Evolutionary conservation across 1,284 basidiomycete genomes (phyloP).

Genomic region (Marasmius tenuissimus): DNA sequence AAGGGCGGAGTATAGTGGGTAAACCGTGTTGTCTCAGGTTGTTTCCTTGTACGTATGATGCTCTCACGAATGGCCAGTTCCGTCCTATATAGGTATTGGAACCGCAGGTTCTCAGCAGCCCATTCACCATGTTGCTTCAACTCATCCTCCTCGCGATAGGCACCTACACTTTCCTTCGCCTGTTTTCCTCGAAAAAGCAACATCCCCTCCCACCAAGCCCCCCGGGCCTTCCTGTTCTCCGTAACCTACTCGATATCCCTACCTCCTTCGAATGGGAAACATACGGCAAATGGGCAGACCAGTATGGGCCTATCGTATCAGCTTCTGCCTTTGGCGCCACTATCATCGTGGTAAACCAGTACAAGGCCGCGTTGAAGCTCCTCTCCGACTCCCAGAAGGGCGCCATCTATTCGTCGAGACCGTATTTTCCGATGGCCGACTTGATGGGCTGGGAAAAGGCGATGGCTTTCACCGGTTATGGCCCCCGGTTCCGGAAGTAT

Average conservation of each 20-base stretch:
- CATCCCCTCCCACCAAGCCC: slow-evolving; percentile 17
- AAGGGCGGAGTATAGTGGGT: too few relatives aligned
- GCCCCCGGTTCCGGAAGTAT: slow-evolving; percentile 7
- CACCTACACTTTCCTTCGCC: background rate
- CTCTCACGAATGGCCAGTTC: background rate
- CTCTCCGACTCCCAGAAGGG: background rate
- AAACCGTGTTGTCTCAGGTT: too few relatives aligned
- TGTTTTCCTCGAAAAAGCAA: background rate
- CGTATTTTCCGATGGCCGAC: slow-evolving; percentile 7
- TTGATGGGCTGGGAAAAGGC: slow-evolving; percentile 11
- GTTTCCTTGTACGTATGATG: too few relatives aligned
- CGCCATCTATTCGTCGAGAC: slow-evolving; percentile 5
- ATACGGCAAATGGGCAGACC: slow-evolving; percentile 6
- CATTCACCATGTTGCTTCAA: background rate
- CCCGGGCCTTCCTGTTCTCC: slow-evolving; percentile 11
- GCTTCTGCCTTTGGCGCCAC: slow-evolving; percentile 8
- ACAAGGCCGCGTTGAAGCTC: slow-evolving; percentile 4
- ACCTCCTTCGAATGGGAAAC: slow-evolving; percentile 11
- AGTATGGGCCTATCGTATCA: slow-evolving; percentile 8
- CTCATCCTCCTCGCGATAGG: background rate
- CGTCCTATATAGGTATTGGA: background rate
- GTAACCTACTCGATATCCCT: slow-evolving; percentile 14
- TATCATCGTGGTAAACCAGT: slow-evolving; percentile 6
- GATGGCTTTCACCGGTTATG: slow-evolving; percentile 11
- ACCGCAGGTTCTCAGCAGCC: background rate